Percentiles rank a stretch among this genome's conserved stretches.
Evolutionary conservation across 2,329 filamentous ascomycete species (phyloP).

Genomic region (Trichoderma sp.): DNA sequence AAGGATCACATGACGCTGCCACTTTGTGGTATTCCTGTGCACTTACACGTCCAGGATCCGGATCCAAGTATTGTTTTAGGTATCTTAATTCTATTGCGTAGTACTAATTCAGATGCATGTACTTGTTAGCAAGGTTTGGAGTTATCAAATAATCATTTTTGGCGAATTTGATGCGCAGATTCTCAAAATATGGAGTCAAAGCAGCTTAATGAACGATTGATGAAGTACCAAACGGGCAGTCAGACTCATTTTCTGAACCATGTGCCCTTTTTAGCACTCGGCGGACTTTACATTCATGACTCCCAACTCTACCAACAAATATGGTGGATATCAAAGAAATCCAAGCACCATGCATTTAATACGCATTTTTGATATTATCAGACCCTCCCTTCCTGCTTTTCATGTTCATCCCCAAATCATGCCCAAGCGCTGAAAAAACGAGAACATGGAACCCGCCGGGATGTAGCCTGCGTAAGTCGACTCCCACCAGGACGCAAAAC

Average conservation of each 20-base stretch:
- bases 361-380: neutral
- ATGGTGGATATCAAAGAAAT: neutral
- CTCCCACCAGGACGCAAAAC: neutral
- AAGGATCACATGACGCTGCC: neutral
- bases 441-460: neutral
- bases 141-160: too few species aligned
- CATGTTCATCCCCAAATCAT: neutral
- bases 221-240: too few species aligned
- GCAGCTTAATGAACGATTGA: too few species aligned
- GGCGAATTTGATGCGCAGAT: too few species aligned
- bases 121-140: too few species aligned
- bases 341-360: neutral
- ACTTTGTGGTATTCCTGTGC: neutral
- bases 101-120: too few species aligned
- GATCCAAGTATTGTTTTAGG: too few species aligned
- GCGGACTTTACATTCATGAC: neutral
- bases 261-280: too few species aligned
- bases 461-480: neutral
- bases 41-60: neutral
- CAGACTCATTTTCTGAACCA: too few species aligned
- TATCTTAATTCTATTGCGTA: too few species aligned
- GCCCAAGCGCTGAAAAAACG: neutral
- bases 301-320: neutral
- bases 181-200: too few species aligned
- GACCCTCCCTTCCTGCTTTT: neutral